phyloP scores from a whole-genome alignment of 768 basidiomycete species.

The Leccinellum luteum region DNA sequence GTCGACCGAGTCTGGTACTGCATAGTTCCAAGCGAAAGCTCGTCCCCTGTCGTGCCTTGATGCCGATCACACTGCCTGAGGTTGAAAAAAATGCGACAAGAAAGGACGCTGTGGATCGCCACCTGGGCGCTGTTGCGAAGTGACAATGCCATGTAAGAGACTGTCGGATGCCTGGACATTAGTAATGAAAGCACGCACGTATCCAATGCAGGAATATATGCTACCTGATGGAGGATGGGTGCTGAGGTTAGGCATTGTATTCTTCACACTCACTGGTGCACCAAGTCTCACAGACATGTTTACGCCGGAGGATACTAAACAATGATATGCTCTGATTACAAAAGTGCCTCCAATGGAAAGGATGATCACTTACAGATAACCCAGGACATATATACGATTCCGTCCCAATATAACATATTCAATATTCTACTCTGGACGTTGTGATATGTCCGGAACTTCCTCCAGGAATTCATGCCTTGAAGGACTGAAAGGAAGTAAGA shows the following conservation, averaged over 20 bases:
- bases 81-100: background rate
- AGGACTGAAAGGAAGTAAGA: conserved; percentile 15
- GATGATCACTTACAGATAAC: conserved; percentile 15
- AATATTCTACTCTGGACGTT: conserved; percentile 11
- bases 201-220: conserved; percentile 16
- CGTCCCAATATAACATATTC: conserved; percentile 26
- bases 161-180: too few relatives aligned
- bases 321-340: background rate
- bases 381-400: conserved; percentile 28
- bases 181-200: conserved; percentile 8
- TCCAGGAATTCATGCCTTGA: conserved; percentile 25
- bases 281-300: conserved; percentile 15
- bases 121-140: conserved; percentile 22
- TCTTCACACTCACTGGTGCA: conserved; percentile 23
- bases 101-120: conserved; percentile 27
- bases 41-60: background rate
- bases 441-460: conserved; percentile 24
- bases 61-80: conserved; percentile 18
- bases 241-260: background rate
- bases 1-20: background rate
- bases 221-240: conserved; percentile 2
- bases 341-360: background rate
- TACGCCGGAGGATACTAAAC: conserved; percentile 10
- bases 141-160: conserved; percentile 2
- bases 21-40: conserved; percentile 5